Evolutionary conservation across 1,284 basidiomycete species (phyloP), one percentile per base, ranked within the genome.

Genomic region (Leccinum pallidistipes): DNA sequence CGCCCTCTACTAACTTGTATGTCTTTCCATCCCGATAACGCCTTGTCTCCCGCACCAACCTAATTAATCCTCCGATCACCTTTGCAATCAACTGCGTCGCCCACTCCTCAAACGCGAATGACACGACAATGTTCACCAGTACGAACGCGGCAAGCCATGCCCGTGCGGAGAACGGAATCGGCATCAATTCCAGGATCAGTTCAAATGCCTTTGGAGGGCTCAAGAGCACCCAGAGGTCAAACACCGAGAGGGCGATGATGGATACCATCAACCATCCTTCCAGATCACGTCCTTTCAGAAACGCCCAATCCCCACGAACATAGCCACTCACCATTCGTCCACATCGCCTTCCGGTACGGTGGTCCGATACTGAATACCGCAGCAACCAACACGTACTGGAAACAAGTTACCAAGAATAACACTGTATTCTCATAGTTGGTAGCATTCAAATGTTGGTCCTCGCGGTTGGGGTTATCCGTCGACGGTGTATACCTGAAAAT

Each of bases 351-450:
- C 58, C 97, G 87, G 77, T 97, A 99, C 2, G 97, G 97, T 11
- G 96, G 95, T 0, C 97, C 97, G 66, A 98, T 98, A 74, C 92
- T 96, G 79, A 99, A 99, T 0, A 98, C 94, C 1, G 90, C 95
- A 11, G 96, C 97, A 8, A 98, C 94, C 47, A 98, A 82, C 67
- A 99, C 94, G 77, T 99, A 99, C 78, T 99, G 97, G 86, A 98
- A 99, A 65, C 94, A 97, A 3, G 96, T 98, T 56, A 98, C 83
- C 67, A 98, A 78, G 79, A 99, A 99, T 60, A 99, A 77, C 8
- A 86, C 86, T 8, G 97, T 91, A 76, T 99, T 99, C 76, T 99
- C 97, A 67, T 86, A 96, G 74, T 97, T 99, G 58, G 80, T 86
- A n/a, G 94, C 90, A 67, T 96, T 87, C 59, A 99, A 83, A 71